Percentiles rank a stretch among this genome's conserved stretches.
phyloP scores from a whole-genome alignment of 306 rosid genomes.

The Heteromeles arbutifolia region DNA sequence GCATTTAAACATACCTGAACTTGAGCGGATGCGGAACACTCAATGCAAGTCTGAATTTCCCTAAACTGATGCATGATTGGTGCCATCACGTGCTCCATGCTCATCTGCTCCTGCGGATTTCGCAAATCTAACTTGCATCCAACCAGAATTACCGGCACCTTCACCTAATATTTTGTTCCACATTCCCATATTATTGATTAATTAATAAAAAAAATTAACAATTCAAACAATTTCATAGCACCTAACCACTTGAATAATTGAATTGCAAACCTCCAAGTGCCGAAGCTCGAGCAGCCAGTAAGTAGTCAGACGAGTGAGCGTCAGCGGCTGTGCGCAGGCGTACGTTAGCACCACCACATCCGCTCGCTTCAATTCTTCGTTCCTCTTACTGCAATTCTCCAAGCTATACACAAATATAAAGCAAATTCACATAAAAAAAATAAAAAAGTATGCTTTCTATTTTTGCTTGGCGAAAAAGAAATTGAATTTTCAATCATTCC shows the following conservation, averaged over 20 bases:
- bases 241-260: neutral
- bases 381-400: slow-evolving; percentile 58
- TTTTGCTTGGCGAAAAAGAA: neutral
- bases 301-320: slow-evolving; percentile 49
- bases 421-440: neutral
- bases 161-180: slow-evolving; percentile 24
- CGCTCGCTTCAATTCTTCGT: slow-evolving; percentile 73
- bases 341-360: slow-evolving; percentile 76
- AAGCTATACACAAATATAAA: slow-evolving; percentile 30
- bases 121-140: slow-evolving; percentile 57
- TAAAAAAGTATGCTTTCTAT: neutral
- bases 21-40: slow-evolving; percentile 40
- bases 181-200: neutral
- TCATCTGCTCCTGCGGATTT: slow-evolving; percentile 13
- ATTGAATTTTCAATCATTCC: neutral
- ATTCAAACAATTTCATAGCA: neutral
- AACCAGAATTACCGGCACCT: slow-evolving; percentile 39
- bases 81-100: slow-evolving; percentile 40
- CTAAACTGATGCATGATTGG: slow-evolving; percentile 45
- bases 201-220: neutral
- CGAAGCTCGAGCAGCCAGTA: slow-evolving; percentile 73
- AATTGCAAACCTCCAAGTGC: slow-evolving; percentile 44
- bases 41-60: slow-evolving; percentile 47
- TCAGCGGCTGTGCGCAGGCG: slow-evolving; percentile 61
- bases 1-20: slow-evolving; percentile 30